These are phyloP conservation scores for Cyberlindnera galapagoensis DNA, from an alignment of 805 yeast genomes.

Conservation along the genomic window DNA sequence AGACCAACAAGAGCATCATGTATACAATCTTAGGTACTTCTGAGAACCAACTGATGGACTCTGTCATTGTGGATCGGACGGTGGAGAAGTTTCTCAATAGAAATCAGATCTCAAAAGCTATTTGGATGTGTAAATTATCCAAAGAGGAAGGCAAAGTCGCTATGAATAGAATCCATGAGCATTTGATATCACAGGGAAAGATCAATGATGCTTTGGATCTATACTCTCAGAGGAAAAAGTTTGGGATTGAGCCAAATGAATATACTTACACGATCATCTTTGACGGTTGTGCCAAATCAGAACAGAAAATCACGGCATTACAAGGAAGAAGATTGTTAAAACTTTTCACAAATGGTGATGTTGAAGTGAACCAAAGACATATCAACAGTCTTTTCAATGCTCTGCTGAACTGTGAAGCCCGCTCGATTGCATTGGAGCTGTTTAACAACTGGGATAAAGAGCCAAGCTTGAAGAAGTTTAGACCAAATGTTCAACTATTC, in stretches of 20 bases:
- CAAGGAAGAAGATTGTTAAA: conserved; percentile 29
- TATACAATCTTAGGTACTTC: conserved; percentile 54
- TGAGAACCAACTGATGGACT: conserved; percentile 51
- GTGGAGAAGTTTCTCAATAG: conserved; percentile 44
- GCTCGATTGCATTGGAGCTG: conserved; percentile 32
- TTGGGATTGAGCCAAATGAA: conserved; percentile 50
- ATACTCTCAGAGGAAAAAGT: conserved; percentile 50
- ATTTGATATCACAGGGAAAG: conserved; percentile 35
- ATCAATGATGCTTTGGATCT: conserved; percentile 45
- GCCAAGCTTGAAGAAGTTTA: conserved; percentile 17
- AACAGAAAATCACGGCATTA: conserved; percentile 25
- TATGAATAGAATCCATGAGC: conserved; percentile 53
- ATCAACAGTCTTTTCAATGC: conserved; percentile 42
- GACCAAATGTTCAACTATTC: conserved; percentile 29
- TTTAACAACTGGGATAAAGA: conserved; percentile 26
- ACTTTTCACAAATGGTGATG: conserved; percentile 23
- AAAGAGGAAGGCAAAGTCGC: conserved; percentile 47
- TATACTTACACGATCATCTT: conserved; percentile 41
- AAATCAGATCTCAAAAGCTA: conserved; percentile 47
- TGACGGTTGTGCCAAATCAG: conserved; percentile 33
- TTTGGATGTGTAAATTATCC: conserved; percentile 42
- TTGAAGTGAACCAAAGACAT: conserved; percentile 32
- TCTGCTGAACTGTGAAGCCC: conserved; percentile 33
- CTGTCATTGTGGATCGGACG: conserved; percentile 48
- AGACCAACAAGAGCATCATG: conserved; percentile 34